Base-by-base conservation (phyloP, 1,284 basidiomycete genomes). In the Neotropicomus parvogracilis region DNA sequence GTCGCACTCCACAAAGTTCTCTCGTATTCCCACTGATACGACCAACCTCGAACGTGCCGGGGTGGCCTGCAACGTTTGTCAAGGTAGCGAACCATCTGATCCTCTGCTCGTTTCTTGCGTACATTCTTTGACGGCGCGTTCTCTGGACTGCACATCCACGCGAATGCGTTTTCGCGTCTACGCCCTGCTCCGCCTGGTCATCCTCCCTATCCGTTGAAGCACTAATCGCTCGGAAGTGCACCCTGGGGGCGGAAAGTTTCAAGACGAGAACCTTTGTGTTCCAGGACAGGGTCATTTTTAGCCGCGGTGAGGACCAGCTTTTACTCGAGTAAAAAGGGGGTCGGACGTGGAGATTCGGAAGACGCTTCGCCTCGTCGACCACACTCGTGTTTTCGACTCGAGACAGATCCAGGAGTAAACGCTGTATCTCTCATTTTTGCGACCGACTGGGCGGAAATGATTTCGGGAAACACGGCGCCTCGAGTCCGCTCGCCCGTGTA, bases 231-330 rank as follows among this genome's bases (percentile, higher is more conserved):
- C 67, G 80, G 51, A 80, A 70, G 35, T 86, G 86, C 60, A 75
- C 64, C 16, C 75, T 86, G 4, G 67, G 68, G 40, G 72, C 75
- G 0, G 73, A 77, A 16, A 76, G 78, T n/a, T 80, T 85, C 57
- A 70, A 74, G 46, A 80, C 81, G 56, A 80, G 84, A 47, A 85
- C 86, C 40, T 59, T 79, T 56, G 77, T 81, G 3, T 86, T 85
- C 60, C 78, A 80, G 0, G 76, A 79, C 37, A 63, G 84, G 33
- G 72, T 77, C 6, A 85, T 86, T 81, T 85, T 86, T 55, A 54
- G 66, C 19, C 62, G 61, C 4, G 78, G 77, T 9, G 74, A 75
- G 35, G 62, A 67, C 11, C 85, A 82, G 81, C 65, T 84, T 24
- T 28, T 54, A n/a, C n/a, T n/a, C n/a, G n/a, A n/a, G n/a, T n/a